Conservation (phyloP, 106 monocot species). For the Vanilla planifolia region DNA sequence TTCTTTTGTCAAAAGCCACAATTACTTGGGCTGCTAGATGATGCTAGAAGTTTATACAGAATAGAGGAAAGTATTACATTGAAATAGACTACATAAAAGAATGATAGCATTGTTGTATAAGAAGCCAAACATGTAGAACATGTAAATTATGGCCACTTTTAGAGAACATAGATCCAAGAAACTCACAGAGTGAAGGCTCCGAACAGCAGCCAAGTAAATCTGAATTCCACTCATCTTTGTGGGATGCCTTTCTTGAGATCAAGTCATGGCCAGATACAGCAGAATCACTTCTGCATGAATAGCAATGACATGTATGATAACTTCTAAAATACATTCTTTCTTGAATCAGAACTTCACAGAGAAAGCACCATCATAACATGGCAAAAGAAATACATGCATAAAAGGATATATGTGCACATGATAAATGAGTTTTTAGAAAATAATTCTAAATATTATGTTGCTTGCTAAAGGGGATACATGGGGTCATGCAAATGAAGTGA, state of each 20-base stretch:
- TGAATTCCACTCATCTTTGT: conserved; percentile 43
- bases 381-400: background rate
- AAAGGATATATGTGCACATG: conserved; percentile 2
- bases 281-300: conserved; percentile 41
- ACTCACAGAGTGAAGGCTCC: conserved; percentile 60
- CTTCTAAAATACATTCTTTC: background rate
- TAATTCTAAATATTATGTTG: too few relatives aligned
- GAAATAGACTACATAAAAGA: too few relatives aligned
- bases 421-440: too few relatives aligned
- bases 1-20: too few relatives aligned
- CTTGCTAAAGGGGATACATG: too few relatives aligned
- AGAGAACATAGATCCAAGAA: background rate
- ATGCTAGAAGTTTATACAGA: too few relatives aligned
- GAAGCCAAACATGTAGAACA: too few relatives aligned
- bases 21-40: too few relatives aligned
- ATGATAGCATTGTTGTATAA: too few relatives aligned
- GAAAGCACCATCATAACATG: background rate
- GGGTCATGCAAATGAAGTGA: too few relatives aligned
- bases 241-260: conserved; percentile 30
- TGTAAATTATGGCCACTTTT: background rate
- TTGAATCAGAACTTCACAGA: background rate
- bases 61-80: too few relatives aligned
- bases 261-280: conserved; percentile 38
- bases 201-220: conserved; percentile 74
- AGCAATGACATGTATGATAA: background rate